phyloP scores from a whole-genome alignment of 257 asterid genomes.

The Perilla frutescens region DNA sequence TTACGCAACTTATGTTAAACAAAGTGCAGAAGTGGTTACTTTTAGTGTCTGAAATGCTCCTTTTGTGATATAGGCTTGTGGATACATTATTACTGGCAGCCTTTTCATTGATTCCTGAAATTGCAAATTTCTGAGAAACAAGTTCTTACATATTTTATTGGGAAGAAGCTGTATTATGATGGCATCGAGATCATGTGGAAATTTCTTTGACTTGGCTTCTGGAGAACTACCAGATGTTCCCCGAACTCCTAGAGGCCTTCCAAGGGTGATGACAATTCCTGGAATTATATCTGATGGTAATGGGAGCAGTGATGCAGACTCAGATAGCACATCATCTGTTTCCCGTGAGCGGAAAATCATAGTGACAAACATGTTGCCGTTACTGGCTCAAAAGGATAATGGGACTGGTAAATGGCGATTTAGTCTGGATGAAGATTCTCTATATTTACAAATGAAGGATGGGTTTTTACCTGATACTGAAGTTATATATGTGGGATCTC shows the following conservation, averaged over 20 bases:
- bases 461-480: slow-evolving; percentile 81
- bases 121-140: slow-evolving; percentile 27
- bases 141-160: slow-evolving; percentile 29
- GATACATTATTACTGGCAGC: slow-evolving; percentile 18
- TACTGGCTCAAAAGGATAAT: slow-evolving; percentile 67
- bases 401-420: slow-evolving; percentile 71
- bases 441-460: slow-evolving; percentile 75
- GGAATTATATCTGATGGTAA: slow-evolving; percentile 69
- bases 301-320: slow-evolving; percentile 69
- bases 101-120: slow-evolving; percentile 27
- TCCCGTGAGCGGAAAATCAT: slow-evolving; percentile 68
- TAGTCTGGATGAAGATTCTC: slow-evolving; percentile 76
- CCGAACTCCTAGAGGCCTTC: slow-evolving; percentile 75
- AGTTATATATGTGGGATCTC: slow-evolving; percentile 83
- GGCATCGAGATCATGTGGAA: slow-evolving; percentile 72
- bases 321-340: slow-evolving; percentile 65
- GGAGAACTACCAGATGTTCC: slow-evolving; percentile 64
- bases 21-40: not conserved
- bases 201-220: slow-evolving; percentile 70
- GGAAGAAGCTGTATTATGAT: slow-evolving; percentile 40
- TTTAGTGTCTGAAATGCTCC: slow-evolving; percentile 9
- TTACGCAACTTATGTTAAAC: not conserved
- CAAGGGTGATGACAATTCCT: slow-evolving; percentile 75
- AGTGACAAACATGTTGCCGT: slow-evolving; percentile 86
- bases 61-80: slow-evolving; percentile 35